Base-by-base conservation (phyloP, 345 rosid species). In the Psidium guajava region DNA sequence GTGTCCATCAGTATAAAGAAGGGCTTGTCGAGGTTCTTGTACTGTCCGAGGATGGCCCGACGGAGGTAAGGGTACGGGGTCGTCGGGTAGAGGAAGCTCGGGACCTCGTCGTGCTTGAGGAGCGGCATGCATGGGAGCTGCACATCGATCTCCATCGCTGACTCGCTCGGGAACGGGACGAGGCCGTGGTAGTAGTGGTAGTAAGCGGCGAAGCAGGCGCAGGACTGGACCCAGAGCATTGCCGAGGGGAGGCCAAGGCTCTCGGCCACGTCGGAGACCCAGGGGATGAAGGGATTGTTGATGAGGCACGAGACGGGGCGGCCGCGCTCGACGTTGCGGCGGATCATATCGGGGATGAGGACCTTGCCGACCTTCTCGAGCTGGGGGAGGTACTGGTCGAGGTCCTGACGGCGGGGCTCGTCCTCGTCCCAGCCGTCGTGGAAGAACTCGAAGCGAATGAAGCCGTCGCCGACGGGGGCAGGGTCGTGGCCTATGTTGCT, bases 141-240 rank as follows among this genome's bases (percentile, higher is more conserved):
- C 51, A 94, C 97, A 9, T 94, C 91, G n/a, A 86, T 87, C 83
- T 92, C 91, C 12, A 93, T 94, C 1, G 92, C 90, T 25, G 86
- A 81, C 84, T 93, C 87, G 1, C 55, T 89, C 6, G 99, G 99
- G 85, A 97, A 97, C 0, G 89, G 86, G 16, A 88, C 92, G 40
- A 91, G 88, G 12, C 87, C 86, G 58, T 93, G 92, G 86, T 85
- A 85, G 88, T 88, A 94, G 88, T 94, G 92, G 64, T 94, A 97
- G 84, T 97, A 97, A 40, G 94, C 86, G 0, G 95, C 88, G 55
- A 97, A 94, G 85, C 94, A 92, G 2, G 97, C 98, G 12, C 95
- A 94, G 13, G 99, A 95, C 56, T 97, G 98, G 24, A 97, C 96
- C 99, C 98, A 97, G 8, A 97, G 96, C 89, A 95, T 86, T 3